Evolutionary conservation across 2,329 filamentous ascomycete genomes (phyloP), one percentile per base, ranked within the genome.

Genomic region (Colletotrichum melonis): DNA sequence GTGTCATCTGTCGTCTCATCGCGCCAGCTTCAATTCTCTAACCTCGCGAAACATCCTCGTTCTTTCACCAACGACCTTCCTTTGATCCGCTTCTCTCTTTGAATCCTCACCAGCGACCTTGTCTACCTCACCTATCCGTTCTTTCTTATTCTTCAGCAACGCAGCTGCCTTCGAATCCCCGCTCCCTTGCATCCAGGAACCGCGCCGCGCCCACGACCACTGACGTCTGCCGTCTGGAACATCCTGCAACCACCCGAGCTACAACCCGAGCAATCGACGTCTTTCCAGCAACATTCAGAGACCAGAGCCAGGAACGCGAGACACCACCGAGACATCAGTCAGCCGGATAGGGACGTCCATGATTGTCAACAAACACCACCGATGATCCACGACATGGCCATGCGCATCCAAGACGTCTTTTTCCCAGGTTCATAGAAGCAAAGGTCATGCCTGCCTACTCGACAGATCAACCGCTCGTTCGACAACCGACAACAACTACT

Each of bases 331-430:
- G 55, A 70, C 42, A 54, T 42, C n/a, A 42, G 38, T 22, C 14
- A 55, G 19, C 62, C 54, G 64, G 46, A 32, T 52, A 56, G 60
- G 35, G 49, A 42, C 57, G n/a, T 14, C 57, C 57, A 67, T 58
- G 46, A 56, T 63, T 42, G 68, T 55, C 57, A 57, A 57, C 38
- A 67, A 68, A 63, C 72, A 65, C 58, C 68, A 58, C 57, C 71
- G 55, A 73, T 73, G 68, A 74, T 72, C 57, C 68, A 26, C 72
- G 72, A 74, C 54, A 74, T 72, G 67, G 72, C 72, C 63, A 63
- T 63, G 16, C 32, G 46, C 68, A 59, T 30, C 24, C 35, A 67
- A 49, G 58, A 57, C 32, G 35, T 72, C 52, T 74, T 68, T 57
- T 62, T 68, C 49, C 58, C 63, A 72, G 72, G 72, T 63, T 55